Base-by-base conservation (phyloP, 1,139 yeast species). In the Debaryomycetaceae sp. region DNA sequence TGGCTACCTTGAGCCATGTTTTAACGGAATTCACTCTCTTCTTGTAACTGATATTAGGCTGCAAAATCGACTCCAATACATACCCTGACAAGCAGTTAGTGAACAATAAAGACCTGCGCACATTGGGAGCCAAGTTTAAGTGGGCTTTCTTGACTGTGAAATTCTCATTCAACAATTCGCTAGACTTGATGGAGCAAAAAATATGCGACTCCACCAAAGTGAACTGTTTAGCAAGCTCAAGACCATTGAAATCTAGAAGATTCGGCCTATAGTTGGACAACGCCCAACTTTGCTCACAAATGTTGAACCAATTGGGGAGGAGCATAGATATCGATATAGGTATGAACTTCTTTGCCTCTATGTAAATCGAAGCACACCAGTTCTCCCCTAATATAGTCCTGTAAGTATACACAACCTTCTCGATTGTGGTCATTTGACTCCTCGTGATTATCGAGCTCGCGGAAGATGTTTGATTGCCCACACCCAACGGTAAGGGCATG, bases 1-100 rank as follows among this genome's bases (percentile, higher is more conserved):
- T 78, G 0, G 95, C 93, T 38, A 89, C 76, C 57, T 87, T 87
- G 50, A 91, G 71, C 97, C 98, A 91, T 20, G 83, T 80, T 60
- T 85, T 85, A 36, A 90, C 66, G 41, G 80, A 71, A 52, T 80
- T 82, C 38, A 78, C 72, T 50, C 91, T 70, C 57, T 75, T 69
- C 67, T 79, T 73, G 47, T 66, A 56, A 49, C 64, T 62, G 65
- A 79, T 51, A 13, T 72, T 72, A 0, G 86, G 83, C 46, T 77
- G 81, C 41, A 86, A 67, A 31, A 89, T 76, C 6, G 90, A 81
- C 57, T 90, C 97, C 41, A 89, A 75, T 6, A 91, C 95, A 63
- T 88, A 89, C 34, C 87, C 87, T 24, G 93, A 83, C 45, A 91
- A 66, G 51, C 87, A 78, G 64, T 91, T 91, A 6, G 97, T 87